Percentiles rank a stretch among this genome's conserved stretches.
Evolutionary conservation across 441 rosid genomes (phyloP).

Genomic region (Pelargonium australe): DNA sequence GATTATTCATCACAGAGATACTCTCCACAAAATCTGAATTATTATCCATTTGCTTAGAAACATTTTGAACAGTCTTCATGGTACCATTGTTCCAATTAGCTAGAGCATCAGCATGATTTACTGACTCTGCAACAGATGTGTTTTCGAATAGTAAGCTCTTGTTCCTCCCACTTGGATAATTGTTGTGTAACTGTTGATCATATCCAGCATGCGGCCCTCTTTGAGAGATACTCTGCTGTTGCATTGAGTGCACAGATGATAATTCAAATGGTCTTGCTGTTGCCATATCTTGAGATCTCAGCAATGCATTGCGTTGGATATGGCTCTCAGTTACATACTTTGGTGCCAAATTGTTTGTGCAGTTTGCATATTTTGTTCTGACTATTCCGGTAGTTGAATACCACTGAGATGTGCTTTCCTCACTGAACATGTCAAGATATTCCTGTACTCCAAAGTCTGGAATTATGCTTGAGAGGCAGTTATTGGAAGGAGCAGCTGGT

Average conservation of each 20-base stretch:
- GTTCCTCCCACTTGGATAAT: slow-evolving; percentile 29
- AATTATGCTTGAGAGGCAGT: slow-evolving; percentile 26
- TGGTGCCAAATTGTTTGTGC: slow-evolving; percentile 19
- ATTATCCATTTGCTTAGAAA: slow-evolving; percentile 27
- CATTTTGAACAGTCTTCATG: slow-evolving; percentile 27
- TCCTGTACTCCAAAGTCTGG: slow-evolving; percentile 29
- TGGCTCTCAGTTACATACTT: slow-evolving; percentile 20
- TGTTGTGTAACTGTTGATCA: slow-evolving; percentile 26
- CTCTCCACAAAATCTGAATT: slow-evolving; percentile 26
- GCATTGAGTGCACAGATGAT: slow-evolving; percentile 27
- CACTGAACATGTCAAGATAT: slow-evolving; percentile 30
- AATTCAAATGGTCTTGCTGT: slow-evolving; percentile 19
- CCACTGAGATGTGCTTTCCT: slow-evolving; percentile 46
- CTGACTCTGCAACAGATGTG: slow-evolving; percentile 24
- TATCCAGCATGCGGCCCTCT: slow-evolving; percentile 15
- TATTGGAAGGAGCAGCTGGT: slow-evolving; percentile 27
- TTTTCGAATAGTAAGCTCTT: slow-evolving; percentile 30
- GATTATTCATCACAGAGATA: slow-evolving; percentile 25
- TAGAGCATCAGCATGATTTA: slow-evolving; percentile 28
- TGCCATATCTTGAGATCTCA: slow-evolving; percentile 24
- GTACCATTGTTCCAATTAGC: slow-evolving; percentile 26
- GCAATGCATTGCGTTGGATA: slow-evolving; percentile 25
- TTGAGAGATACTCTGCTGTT: slow-evolving; percentile 25
- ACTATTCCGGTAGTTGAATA: slow-evolving; percentile 34
- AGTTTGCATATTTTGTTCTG: slow-evolving; percentile 29